Percentiles rank a stretch among this genome's conserved stretches.
phyloP scores from a whole-genome alignment of 306 rosid genomes.

The Cicer yamashitae region DNA sequence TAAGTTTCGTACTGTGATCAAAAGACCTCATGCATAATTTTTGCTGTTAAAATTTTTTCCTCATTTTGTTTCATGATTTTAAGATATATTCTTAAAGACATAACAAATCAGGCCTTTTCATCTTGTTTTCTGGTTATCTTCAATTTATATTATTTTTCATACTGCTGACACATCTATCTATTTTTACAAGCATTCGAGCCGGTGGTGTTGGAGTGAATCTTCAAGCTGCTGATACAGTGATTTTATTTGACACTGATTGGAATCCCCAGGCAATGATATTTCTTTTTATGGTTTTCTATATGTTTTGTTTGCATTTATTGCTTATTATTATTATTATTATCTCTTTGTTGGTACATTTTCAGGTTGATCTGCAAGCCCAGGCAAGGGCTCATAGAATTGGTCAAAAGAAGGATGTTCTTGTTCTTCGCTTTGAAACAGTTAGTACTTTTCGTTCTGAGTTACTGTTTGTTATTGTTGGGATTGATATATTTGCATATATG shows the following conservation, averaged over 20 bases:
- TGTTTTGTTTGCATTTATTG: slow-evolving; percentile 34
- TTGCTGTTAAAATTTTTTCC: neutral
- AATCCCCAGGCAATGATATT: slow-evolving; percentile 85
- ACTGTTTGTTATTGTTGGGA: slow-evolving; percentile 26
- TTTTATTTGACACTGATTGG: slow-evolving; percentile 99
- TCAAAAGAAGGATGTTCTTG: slow-evolving; percentile 98
- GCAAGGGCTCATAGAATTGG: slow-evolving; percentile 99
- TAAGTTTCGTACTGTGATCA: slow-evolving; percentile 12
- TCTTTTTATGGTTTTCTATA: slow-evolving; percentile 32
- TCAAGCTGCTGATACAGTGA: slow-evolving; percentile 99
- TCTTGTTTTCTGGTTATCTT: slow-evolving; percentile 11
- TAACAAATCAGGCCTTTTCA: slow-evolving; percentile 11
- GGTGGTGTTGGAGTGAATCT: slow-evolving; percentile 99
- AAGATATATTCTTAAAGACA: slow-evolving; percentile 22
- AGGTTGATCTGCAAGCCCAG: slow-evolving; percentile 99
- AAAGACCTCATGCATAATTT: slow-evolving; percentile 4
- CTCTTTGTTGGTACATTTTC: slow-evolving; percentile 50
- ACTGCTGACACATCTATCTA: slow-evolving; percentile 52
- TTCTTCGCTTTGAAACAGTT: slow-evolving; percentile 99
- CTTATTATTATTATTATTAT: neutral
- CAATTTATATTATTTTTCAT: slow-evolving; percentile 13
- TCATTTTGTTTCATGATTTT: neutral
- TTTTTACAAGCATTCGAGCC: slow-evolving; percentile 81
- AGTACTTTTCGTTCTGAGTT: slow-evolving; percentile 43
- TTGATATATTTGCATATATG: slow-evolving; percentile 27